A percentile compares a stretch with the other conserved stretches of the same genome.
Evolutionary conservation across 257 asterid genomes (phyloP).

Genomic region (Nicotiana obtusifolia): DNA sequence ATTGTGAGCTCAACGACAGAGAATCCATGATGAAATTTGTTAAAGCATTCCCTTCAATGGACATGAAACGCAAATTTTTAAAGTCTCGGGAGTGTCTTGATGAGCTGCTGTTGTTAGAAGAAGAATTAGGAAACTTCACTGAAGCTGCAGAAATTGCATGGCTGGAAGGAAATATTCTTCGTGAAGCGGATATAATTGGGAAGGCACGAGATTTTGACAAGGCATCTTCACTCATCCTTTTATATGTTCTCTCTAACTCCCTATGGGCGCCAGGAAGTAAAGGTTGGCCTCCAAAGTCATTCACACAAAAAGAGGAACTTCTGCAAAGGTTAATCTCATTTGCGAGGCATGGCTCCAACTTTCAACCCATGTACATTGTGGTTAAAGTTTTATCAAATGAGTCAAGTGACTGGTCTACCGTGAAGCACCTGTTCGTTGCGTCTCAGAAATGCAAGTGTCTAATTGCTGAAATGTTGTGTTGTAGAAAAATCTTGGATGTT

Average conservation of each 20-base stretch:
- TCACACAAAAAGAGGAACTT: conserved; percentile 29
- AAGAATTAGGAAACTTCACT: conserved; percentile 41
- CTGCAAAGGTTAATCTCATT: conserved; percentile 23
- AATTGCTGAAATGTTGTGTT: conserved; percentile 26
- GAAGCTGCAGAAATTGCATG: conserved; percentile 46
- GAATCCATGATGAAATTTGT: conserved; percentile 41
- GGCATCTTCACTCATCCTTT: conserved; percentile 31
- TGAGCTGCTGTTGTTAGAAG: conserved; percentile 45
- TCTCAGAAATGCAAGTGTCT: conserved; percentile 16
- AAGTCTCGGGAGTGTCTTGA: conserved; percentile 34
- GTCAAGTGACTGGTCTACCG: conserved; percentile 19
- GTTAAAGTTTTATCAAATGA: conserved; percentile 26
- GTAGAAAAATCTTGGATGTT: conserved; percentile 32
- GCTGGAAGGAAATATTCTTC: conserved; percentile 30
- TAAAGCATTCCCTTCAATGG: conserved; percentile 37
- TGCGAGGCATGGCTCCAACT: conserved; percentile 26
- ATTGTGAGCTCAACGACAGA: conserved; percentile 23
- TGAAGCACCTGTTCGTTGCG: conserved; percentile 21
- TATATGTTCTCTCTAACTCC: conserved; percentile 26
- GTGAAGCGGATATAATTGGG: conserved; percentile 34
- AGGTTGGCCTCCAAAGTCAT: conserved; percentile 54
- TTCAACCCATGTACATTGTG: conserved; percentile 25
- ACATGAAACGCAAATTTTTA: conserved; percentile 38
- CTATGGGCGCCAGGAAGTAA: conserved; percentile 34
- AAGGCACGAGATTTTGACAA: conserved; percentile 20